Conservation (phyloP, 768 basidiomycete species). For the Lentinula raphanica region DNA sequence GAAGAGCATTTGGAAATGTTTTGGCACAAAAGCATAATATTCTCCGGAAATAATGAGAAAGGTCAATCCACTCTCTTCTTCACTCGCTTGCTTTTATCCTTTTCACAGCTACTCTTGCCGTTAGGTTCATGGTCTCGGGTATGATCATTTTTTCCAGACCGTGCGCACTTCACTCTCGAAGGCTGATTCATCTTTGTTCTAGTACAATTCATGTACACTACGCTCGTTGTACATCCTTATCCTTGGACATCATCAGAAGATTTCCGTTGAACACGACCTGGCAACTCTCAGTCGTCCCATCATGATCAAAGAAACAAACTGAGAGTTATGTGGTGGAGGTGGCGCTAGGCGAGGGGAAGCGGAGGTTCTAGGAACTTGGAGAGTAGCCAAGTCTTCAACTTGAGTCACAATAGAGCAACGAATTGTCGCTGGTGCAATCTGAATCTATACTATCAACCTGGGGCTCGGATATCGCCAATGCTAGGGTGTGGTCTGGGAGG, state of each 20-base stretch:
- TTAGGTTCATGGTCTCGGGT: conserved; percentile 70
- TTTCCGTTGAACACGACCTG: conserved; percentile 42
- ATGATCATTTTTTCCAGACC: conserved; percentile 21
- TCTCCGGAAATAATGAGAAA: conserved; percentile 82
- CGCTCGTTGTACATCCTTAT: conserved; percentile 42
- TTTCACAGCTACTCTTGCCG: conserved; percentile 40
- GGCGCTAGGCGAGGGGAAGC: conserved; percentile 30
- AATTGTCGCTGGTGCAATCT: conserved; percentile 12
- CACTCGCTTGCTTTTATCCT: no score
- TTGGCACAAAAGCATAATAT: conserved; percentile 54
- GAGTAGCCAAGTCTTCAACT: conserved; percentile 10
- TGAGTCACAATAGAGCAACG: conserved; percentile 14
- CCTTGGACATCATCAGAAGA: conserved; percentile 45
- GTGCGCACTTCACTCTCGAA: no score
- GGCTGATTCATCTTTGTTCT: no score
- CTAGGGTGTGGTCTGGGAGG: conserved; percentile 33
- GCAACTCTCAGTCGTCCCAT: no score
- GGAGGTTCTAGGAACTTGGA: conserved; percentile 36
- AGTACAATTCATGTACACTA: conserved; percentile 13
- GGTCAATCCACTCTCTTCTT: conserved; percentile 31
- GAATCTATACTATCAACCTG: conserved; percentile 10
- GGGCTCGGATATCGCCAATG: conserved; percentile 23
- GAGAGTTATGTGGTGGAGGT: conserved; percentile 17
- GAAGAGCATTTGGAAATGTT: conserved; percentile 77
- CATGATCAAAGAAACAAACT: no score